Evolutionary conservation across 129 eudicot species (phyloP).

Genomic region (Ambrosia artemisiifolia): DNA sequence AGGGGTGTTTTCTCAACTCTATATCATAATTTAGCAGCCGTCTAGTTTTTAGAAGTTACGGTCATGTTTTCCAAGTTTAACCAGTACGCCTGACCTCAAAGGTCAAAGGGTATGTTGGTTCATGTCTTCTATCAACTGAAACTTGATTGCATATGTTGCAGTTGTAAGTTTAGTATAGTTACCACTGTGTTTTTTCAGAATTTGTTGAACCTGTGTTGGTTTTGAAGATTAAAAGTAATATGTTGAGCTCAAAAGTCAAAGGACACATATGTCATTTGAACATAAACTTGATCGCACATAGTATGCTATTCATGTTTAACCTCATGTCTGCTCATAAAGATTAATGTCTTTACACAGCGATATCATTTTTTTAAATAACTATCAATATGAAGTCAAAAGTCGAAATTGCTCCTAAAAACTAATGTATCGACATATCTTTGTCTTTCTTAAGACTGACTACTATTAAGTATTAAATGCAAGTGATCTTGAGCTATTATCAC

Average conservation of each 20-base stretch:
- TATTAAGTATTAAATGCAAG: neutral
- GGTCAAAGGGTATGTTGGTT: conserved; percentile 2
- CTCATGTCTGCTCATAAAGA: neutral
- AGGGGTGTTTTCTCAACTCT: neutral
- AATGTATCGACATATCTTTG: neutral
- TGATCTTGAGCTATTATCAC: neutral
- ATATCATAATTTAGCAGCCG: neutral
- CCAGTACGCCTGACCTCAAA: neutral
- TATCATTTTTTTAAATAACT: neutral
- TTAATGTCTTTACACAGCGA: neutral
- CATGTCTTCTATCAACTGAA: neutral
- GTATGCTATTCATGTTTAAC: neutral
- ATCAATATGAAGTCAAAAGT: neutral
- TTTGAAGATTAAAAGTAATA: neutral
- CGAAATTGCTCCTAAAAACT: neutral
- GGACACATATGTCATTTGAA: neutral
- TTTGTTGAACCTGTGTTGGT: neutral
- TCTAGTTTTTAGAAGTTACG: no score
- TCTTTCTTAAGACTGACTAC: neutral
- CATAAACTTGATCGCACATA: neutral
- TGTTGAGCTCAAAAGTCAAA: conserved; percentile 10
- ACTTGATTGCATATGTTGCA: conserved; percentile 9
- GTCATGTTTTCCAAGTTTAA: neutral
- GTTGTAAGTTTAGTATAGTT: neutral
- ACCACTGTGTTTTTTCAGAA: neutral